A percentile compares a stretch with the other conserved stretches of the same genome.
Conservation (phyloP, 2,329 filamentous ascomycete species). For the Neophaeococcomyces mojaviensis region DNA sequence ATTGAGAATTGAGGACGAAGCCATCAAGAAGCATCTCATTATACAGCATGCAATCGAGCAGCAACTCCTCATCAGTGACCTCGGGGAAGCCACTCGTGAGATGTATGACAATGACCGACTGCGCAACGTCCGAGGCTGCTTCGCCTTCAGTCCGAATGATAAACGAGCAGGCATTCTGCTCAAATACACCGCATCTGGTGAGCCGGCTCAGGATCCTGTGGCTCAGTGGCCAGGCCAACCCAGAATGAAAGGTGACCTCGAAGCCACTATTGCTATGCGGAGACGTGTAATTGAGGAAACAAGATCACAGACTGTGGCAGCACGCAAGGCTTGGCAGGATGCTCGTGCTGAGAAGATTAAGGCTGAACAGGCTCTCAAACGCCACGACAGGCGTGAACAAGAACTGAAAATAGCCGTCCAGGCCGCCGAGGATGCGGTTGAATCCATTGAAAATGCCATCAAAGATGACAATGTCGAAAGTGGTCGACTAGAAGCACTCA, state of each 20-base stretch:
- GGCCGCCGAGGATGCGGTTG: constrained; percentile 53
- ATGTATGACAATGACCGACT: constrained; percentile 49
- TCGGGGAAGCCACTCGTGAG: constrained; percentile 58
- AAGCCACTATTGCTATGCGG: constrained; percentile 55
- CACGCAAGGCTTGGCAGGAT: constrained; percentile 44
- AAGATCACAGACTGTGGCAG: constrained; percentile 45
- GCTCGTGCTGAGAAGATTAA: constrained; percentile 44
- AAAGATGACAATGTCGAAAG: constrained; percentile 55
- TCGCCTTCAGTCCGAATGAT: constrained; percentile 56
- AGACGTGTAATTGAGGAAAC: constrained; percentile 46
- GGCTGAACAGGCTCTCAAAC: constrained; percentile 42
- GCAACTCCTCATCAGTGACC: constrained; percentile 64
- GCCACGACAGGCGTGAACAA: constrained; percentile 41
- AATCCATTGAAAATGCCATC: constrained; percentile 59
- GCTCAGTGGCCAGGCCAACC: constrained; percentile 46
- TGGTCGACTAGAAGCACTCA: constrained; percentile 54
- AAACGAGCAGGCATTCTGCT: constrained; percentile 55
- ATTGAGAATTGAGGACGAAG: constrained; percentile 69
- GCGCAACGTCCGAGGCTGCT: constrained; percentile 62
- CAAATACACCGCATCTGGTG: constrained; percentile 42
- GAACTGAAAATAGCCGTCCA: constrained; percentile 52
- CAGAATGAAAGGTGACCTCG: constrained; percentile 74
- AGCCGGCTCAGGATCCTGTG: constrained; percentile 46
- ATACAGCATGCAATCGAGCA: constrained; percentile 80
- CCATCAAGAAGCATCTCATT: constrained; percentile 73